These are phyloP conservation scores for Neoboletus magnificus DNA, from an alignment of 768 basidiomycete genomes.

Conservation along the genomic window DNA sequence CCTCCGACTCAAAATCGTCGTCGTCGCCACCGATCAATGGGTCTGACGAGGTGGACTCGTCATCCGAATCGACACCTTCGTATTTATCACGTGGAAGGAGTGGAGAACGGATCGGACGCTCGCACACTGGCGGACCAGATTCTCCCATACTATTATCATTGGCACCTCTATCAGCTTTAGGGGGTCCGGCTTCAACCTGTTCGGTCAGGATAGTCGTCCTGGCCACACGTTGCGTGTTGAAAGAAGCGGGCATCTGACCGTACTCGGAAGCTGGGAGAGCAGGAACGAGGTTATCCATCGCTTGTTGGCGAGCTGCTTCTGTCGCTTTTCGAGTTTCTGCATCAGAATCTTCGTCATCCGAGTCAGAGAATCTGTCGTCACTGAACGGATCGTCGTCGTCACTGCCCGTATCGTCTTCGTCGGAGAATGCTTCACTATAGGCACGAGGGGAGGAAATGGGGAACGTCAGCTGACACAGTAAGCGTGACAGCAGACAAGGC, in stretches of 20 bases:
- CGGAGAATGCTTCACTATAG: constrained; percentile 63
- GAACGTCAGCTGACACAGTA: constrained; percentile 1
- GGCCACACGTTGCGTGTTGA: constrained; percentile 67
- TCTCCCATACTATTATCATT: constrained; percentile 3
- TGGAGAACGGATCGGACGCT: constrained; percentile 65
- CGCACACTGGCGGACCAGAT: constrained; percentile 19
- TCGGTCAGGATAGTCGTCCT: constrained; percentile 45
- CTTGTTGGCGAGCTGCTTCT: constrained; percentile 48
- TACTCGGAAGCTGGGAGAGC: constrained; percentile 80
- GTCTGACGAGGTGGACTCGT: constrained; percentile 71
- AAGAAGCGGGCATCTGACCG: constrained; percentile 79
- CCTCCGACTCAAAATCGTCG: too few species aligned
- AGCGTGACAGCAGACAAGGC: constrained; percentile 26
- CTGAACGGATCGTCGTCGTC: constrained; percentile 35
- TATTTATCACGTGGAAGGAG: constrained; percentile 79
- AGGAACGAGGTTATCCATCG: constrained; percentile 81
- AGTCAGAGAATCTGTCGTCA: constrained; percentile 44
- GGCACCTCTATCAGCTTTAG: not conserved
- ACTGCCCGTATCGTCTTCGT: constrained; percentile 45
- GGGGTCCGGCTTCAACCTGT: constrained; percentile 27
- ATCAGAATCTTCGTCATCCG: constrained; percentile 42
- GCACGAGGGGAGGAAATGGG: not conserved
- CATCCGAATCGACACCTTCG: constrained; percentile 92
- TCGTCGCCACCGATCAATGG: constrained; percentile 36
- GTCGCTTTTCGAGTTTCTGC: constrained; percentile 29